Percentiles rank a stretch among this genome's conserved stretches.
phyloP scores from a whole-genome alignment of 345 rosid species.

The Aquilaria sinensis region DNA sequence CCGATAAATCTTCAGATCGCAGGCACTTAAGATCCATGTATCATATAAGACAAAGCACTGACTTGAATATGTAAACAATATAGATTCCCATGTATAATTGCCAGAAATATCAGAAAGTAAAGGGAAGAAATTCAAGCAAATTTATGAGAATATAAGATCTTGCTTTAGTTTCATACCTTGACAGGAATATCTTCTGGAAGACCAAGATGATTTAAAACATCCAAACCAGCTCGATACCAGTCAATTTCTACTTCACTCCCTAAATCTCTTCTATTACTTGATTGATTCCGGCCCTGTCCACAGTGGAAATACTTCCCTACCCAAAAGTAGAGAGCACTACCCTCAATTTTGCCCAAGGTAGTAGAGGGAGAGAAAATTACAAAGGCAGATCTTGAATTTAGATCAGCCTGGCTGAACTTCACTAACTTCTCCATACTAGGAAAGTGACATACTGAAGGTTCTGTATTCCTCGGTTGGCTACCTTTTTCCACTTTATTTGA shows the following conservation, averaged over 20 bases:
- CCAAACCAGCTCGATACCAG: conserved; percentile 51
- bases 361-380: conserved; percentile 39
- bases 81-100: background rate
- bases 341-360: conserved; percentile 29
- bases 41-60: background rate
- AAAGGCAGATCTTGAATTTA: conserved; percentile 64
- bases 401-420: conserved; percentile 29
- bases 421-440: conserved; percentile 66
- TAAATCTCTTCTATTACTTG: conserved; percentile 31
- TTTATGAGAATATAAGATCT: background rate
- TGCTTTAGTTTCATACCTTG: conserved; percentile 38
- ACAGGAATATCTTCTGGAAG: conserved; percentile 57
- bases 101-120: conserved; percentile 3
- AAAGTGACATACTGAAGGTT: conserved; percentile 51
- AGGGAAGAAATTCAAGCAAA: background rate
- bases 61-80: conserved; percentile 1
- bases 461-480: conserved; percentile 19
- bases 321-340: conserved; percentile 72
- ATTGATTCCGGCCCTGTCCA: conserved; percentile 33
- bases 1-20: background rate
- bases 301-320: conserved; percentile 56
- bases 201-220: conserved; percentile 50
- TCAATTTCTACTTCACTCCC: conserved; percentile 39
- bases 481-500: conserved; percentile 18
- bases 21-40: background rate